These are phyloP conservation scores for Cercospora zeae-maydis DNA, from an alignment of 2,329 filamentous ascomycete species.

Conservation along the genomic window DNA sequence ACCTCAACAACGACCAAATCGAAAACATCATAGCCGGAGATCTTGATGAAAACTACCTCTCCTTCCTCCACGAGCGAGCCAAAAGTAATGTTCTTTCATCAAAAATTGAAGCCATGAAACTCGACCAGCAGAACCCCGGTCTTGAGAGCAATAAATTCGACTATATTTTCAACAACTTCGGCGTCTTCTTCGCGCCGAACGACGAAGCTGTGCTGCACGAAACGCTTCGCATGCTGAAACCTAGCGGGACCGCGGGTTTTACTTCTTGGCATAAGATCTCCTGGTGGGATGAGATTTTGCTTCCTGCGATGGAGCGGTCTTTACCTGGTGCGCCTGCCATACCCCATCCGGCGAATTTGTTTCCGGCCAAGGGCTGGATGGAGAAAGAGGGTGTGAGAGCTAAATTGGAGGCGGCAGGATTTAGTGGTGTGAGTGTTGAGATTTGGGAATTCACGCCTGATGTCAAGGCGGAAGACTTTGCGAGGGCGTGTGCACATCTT, in stretches of 20 bases:
- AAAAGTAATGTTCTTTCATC: background rate
- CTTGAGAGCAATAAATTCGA: slow-evolving; percentile 2
- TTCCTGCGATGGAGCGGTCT: background rate
- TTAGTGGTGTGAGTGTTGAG: background rate
- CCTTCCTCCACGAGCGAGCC: background rate
- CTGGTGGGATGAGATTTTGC: slow-evolving; percentile 1
- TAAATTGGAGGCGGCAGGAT: background rate
- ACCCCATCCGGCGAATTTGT: background rate
- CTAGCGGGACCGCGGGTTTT: background rate
- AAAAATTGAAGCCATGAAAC: background rate
- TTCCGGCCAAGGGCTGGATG: background rate
- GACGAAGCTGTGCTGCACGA: background rate
- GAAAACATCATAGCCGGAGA: background rate
- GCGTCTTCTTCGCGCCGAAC: background rate
- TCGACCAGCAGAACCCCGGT: background rate
- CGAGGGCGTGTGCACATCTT: background rate
- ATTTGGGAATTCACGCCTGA: background rate
- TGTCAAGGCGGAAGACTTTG: background rate
- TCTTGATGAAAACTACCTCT: slow-evolving; percentile 1
- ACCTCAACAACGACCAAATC: background rate
- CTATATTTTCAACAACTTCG: slow-evolving; percentile 5
- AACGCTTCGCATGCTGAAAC: slow-evolving; percentile 4
- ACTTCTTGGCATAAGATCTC: background rate
- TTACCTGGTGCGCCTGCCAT: background rate
- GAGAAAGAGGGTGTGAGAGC: background rate